phyloP scores from a whole-genome alignment of 2,329 filamentous ascomycete genomes.

The Phyllosticta citriasiana region DNA sequence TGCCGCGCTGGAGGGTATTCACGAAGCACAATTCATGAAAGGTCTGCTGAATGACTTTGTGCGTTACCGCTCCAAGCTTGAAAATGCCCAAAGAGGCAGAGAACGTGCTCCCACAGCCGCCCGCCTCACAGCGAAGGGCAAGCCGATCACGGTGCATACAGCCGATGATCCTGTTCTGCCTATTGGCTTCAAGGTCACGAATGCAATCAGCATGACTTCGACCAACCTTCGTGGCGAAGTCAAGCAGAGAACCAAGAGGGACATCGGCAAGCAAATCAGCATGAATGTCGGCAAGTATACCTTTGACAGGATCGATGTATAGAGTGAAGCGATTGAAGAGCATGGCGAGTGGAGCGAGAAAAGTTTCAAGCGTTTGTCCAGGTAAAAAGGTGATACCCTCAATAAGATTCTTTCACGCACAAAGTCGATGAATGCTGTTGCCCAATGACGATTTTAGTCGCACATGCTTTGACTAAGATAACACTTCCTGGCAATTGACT shows the following conservation, averaged over 20 bases:
- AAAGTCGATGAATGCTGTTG: too few species aligned
- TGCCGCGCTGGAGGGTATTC: constrained; percentile 60
- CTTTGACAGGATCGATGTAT: constrained; percentile 56
- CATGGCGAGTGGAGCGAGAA: not conserved
- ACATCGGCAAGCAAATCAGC: constrained; percentile 68
- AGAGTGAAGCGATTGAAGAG: not conserved
- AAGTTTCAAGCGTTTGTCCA: not conserved
- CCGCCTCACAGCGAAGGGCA: constrained; percentile 32
- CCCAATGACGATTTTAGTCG: not conserved
- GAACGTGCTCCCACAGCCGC: constrained; percentile 11
- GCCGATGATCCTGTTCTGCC: constrained; percentile 48
- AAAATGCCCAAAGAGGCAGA: not conserved
- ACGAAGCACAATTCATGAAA: constrained; percentile 57
- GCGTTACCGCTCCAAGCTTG: constrained; percentile 39
- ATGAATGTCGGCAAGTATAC: constrained; percentile 76
- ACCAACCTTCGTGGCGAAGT: constrained; percentile 61
- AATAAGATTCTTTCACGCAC: not conserved
- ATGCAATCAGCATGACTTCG: constrained; percentile 40
- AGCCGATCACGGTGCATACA: constrained; percentile 28
- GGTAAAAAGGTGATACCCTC: not conserved
- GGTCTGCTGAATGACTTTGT: constrained; percentile 57
- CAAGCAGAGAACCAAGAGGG: constrained; percentile 56
- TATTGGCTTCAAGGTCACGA: constrained; percentile 56
- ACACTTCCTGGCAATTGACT: not conserved
- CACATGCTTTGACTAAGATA: not conserved